Base-by-base conservation (phyloP, 768 basidiomycete species). In the Pleurotus platypus region DNA sequence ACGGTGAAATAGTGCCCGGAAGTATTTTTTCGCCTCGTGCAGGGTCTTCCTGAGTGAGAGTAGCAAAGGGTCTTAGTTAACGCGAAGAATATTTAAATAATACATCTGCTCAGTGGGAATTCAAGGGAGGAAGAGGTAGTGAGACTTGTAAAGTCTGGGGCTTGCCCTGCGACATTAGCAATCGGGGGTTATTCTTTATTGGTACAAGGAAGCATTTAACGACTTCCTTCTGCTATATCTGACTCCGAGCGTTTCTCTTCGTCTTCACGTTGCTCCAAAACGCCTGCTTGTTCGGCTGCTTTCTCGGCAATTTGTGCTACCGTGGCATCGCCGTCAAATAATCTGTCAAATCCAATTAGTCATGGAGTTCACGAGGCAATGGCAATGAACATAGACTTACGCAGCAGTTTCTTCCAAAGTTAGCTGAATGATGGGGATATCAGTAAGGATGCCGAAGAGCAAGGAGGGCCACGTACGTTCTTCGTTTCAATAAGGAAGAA, bases 381-480 rank as follows among this genome's bases (percentile, higher is more conserved):
- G 20, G 20, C 13, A 16, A 1, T 22, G 12, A 48, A 50, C 42
- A 39, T 5, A 18, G 2, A 65, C 66, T 61, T 59, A 70, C 61
- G 75, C 82, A 26, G 84, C 80, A 18, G 84, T 86, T 72, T 87
- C 85, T 65, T 87, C 84, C 53, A 87, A 72, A 13, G 82, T 79
- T 57, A 75, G 76, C 69, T 78, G 71, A 58, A 35, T 43, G 46
- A 26, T 20, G 24, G 40, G 3, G 2, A 26, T 53, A n/a, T 24
- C 11, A 55, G 15, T 35, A 5, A 45, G 16, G 27, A n/a, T 13
- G 39, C 27, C 22, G 30, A 45, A 20, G 48, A 15, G 49, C 7
- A 5, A 46, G 55, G 16, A 16, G 27, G 35, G 39, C 9, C 5
- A 54, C 51, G 18, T 22, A 40, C 51, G 59, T 74, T 72, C 68